Evolutionary conservation across 2,329 filamentous ascomycete genomes (phyloP).

Genomic region (Clonostachys rhizophaga): DNA sequence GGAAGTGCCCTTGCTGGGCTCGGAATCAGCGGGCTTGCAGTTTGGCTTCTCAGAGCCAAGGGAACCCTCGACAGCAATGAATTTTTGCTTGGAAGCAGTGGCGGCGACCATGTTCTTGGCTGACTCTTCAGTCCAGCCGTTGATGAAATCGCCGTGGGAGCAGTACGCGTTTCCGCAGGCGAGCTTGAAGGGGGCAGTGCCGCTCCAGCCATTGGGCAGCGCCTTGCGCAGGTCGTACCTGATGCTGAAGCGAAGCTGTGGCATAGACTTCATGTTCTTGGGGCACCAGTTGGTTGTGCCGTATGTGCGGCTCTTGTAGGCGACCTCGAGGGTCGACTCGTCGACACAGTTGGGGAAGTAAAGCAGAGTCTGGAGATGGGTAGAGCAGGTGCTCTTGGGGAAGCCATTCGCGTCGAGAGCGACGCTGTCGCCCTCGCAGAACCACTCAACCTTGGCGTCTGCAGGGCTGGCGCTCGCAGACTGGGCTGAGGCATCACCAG

Average conservation of each 20-base stretch:
- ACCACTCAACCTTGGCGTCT: conserved; percentile 12
- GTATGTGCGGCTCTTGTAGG: conserved; percentile 4
- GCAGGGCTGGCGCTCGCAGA: conserved; percentile 7
- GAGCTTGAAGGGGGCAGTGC: conserved; percentile 31
- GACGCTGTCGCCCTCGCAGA: conserved; percentile 20
- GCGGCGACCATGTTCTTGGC: conserved; percentile 33
- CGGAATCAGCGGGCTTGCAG: conserved; percentile 28
- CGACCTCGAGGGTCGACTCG: conserved; percentile 10
- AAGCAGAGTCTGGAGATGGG: conserved; percentile 13
- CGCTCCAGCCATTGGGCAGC: conserved; percentile 32
- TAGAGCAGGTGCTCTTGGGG: conserved; percentile 14
- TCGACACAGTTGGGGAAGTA: conserved; percentile 16
- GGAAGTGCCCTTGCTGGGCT: conserved; percentile 30
- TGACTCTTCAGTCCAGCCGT: conserved; percentile 33
- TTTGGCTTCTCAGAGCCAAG: conserved; percentile 9
- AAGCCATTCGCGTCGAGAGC: conserved; percentile 15
- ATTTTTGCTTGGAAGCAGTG: conserved; percentile 23
- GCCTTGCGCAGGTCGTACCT: conserved; percentile 27
- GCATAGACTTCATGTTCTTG: conserved; percentile 32
- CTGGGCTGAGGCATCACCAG: conserved; percentile 28
- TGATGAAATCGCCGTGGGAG: conserved; percentile 39
- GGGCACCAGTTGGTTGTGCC: conserved; percentile 21
- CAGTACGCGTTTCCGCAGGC: conserved; percentile 29
- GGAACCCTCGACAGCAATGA: conserved; percentile 17
- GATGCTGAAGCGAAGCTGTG: conserved; percentile 37